A percentile compares a stretch with the other conserved stretches of the same genome.
Conservation (phyloP, 257 asterid genomes). For the Datura wrightii region DNA sequence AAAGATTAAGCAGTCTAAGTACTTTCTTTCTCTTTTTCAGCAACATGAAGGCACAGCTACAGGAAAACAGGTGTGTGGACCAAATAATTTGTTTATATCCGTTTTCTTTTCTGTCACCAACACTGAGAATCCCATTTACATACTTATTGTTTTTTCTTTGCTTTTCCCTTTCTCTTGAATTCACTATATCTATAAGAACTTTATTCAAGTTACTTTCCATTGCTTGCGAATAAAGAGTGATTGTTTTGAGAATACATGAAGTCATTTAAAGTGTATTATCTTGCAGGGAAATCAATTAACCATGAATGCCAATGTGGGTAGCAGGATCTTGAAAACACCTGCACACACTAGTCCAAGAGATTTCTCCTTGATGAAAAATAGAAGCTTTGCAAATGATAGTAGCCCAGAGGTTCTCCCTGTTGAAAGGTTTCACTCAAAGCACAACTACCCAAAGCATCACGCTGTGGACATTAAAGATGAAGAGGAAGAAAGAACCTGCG, state of each 20-base stretch:
- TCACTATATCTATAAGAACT: not conserved
- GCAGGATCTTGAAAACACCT: constrained; percentile 55
- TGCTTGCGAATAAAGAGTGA: not conserved
- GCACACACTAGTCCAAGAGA: constrained; percentile 66
- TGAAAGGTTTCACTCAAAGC: constrained; percentile 47
- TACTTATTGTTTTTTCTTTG: not conserved
- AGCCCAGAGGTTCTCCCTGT: constrained; percentile 58
- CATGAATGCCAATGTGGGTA: constrained; percentile 44
- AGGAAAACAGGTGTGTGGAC: constrained; percentile 53
- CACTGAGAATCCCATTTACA: not conserved
- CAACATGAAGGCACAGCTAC: constrained; percentile 49
- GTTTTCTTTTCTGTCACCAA: not conserved
- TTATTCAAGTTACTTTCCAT: not conserved
- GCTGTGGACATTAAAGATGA: constrained; percentile 45
- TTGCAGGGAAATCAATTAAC: constrained; percentile 60
- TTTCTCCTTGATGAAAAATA: constrained; percentile 50
- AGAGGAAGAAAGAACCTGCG: constrained; percentile 59
- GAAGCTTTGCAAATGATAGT: constrained; percentile 45
- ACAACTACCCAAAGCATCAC: constrained; percentile 43
- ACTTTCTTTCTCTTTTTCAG: constrained; percentile 58
- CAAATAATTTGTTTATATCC: constrained; percentile 18
- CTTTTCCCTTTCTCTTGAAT: not conserved
- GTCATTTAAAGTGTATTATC: constrained; percentile 32
- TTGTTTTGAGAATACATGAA: not conserved
- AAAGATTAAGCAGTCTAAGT: constrained; percentile 76